Base-by-base conservation (phyloP, 495 filamentous ascomycete genomes). In the Margaritispora aquatica region DNA sequence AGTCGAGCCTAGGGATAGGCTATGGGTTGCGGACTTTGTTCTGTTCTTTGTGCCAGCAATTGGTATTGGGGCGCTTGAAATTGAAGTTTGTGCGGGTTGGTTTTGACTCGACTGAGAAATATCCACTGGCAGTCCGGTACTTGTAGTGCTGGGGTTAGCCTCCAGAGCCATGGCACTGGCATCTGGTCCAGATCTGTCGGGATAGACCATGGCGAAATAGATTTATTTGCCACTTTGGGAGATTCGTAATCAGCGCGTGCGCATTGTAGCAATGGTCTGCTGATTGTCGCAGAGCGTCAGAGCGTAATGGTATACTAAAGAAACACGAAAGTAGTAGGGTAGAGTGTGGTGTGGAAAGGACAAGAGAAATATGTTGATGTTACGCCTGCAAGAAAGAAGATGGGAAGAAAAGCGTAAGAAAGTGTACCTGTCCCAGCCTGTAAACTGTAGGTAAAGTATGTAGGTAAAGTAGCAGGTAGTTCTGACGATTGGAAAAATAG, bases 1-100 rank as follows among this genome's bases (percentile, higher is more conserved):
- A 47, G 63, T 69, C 26, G 66, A 65, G 23, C 63, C 66, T 2
- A 59, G 10, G 31, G 66, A 70, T 36, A 71, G 63, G 60, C 55
- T 60, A 41, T 67, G 61, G 11, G 64, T 54, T n/a, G 38, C 38
- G 3, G 38, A n/a, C 38, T 44, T 44, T 9, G 38, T 44, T 44
- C 38, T 44, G 7, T 8, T 10, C 38, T 44, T 44, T 7, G 38
- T 9, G 38, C 7, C 29, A 5, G 13, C 29, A 34, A 34, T 44
- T 8, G 3, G 11, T 10, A 44, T 8, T 8, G 11, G 11, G 15
- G 21, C 19, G 20, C 20, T 24, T 9, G 52, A 24, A 23, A 5
- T 10, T 17, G 48, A 46, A 17, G 26, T 44, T n/a, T 34, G 20
- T 53, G 61, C 38, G 24, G 36, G 41, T 44, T 41, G n/a, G n/a